phyloP scores from a whole-genome alignment of 305 asterid genomes.

The Galium porrigens region DNA sequence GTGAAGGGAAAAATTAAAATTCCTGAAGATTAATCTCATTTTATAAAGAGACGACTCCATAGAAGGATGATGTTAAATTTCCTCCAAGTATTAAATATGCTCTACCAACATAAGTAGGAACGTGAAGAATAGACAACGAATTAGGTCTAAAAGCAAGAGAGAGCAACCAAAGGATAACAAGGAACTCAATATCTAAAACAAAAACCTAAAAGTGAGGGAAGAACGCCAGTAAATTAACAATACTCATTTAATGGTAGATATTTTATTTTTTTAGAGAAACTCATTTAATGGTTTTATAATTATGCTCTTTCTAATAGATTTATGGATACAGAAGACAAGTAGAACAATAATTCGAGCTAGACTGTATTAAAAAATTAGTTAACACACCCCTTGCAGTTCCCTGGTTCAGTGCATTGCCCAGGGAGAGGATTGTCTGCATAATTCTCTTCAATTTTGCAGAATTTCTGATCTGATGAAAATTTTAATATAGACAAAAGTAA shows the following conservation, averaged over 20 bases:
- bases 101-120: neutral
- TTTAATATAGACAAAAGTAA: constrained; percentile 19
- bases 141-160: neutral
- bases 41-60: neutral
- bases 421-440: constrained; percentile 89
- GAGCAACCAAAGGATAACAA: neutral
- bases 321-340: neutral
- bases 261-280: too few relatives aligned
- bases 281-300: neutral
- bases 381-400: constrained; percentile 53
- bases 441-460: constrained; percentile 71
- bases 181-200: neutral
- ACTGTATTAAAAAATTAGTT: constrained; percentile 7
- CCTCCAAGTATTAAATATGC: neutral
- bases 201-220: neutral
- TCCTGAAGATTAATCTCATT: neutral
- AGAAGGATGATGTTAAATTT: neutral
- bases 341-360: neutral
- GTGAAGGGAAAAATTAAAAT: neutral
- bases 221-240: neutral
- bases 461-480: constrained; percentile 62
- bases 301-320: neutral
- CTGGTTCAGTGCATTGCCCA: constrained; percentile 72
- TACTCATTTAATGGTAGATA: neutral
- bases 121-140: constrained; percentile 6